phyloP scores from a whole-genome alignment of 1,139 yeast genomes.

The Kluyveromyces sp. region DNA sequence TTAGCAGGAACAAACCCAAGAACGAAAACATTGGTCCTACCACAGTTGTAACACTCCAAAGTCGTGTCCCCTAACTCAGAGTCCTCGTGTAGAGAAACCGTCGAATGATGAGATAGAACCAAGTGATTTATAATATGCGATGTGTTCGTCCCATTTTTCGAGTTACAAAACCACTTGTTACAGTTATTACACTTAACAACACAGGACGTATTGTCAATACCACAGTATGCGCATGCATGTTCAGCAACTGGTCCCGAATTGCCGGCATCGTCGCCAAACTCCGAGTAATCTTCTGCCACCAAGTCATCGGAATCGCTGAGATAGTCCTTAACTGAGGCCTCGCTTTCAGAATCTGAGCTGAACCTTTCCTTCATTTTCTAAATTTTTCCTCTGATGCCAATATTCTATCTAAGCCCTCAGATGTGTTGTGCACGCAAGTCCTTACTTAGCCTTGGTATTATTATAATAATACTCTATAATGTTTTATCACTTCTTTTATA shows the following conservation, averaged over 20 bases:
- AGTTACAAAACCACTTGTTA: constrained; percentile 86
- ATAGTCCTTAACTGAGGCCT: constrained; percentile 17
- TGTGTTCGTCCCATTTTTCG: constrained; percentile 50
- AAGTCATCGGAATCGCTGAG: constrained; percentile 14
- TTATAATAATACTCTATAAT: too few relatives aligned
- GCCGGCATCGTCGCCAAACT: constrained; percentile 2
- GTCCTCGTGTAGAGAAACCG: constrained; percentile 67
- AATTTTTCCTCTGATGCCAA: too few relatives aligned
- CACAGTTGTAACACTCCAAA: constrained; percentile 88
- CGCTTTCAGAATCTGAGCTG: constrained; percentile 5
- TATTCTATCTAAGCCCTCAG: too few relatives aligned
- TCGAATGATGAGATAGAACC: constrained; percentile 72
- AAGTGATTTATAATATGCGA: constrained; percentile 86
- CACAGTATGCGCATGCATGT: constrained; percentile 69
- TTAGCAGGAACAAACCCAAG: constrained; percentile 87
- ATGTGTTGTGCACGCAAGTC: too few relatives aligned
- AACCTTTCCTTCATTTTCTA: not conserved
- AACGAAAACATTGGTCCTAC: constrained; percentile 69
- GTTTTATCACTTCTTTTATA: too few relatives aligned
- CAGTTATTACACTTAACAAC: constrained; percentile 76
- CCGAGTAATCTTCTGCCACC: constrained; percentile 1
- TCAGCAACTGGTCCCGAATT: constrained; percentile 19
- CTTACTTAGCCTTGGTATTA: too few relatives aligned
- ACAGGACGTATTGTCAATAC: constrained; percentile 54
- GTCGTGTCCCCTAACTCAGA: constrained; percentile 80